A percentile compares a stretch with the other conserved stretches of the same genome.
Evolutionary conservation across 2,329 filamentous ascomycete species (phyloP).

Genomic region (Neofusicoccum kwambonambiense): DNA sequence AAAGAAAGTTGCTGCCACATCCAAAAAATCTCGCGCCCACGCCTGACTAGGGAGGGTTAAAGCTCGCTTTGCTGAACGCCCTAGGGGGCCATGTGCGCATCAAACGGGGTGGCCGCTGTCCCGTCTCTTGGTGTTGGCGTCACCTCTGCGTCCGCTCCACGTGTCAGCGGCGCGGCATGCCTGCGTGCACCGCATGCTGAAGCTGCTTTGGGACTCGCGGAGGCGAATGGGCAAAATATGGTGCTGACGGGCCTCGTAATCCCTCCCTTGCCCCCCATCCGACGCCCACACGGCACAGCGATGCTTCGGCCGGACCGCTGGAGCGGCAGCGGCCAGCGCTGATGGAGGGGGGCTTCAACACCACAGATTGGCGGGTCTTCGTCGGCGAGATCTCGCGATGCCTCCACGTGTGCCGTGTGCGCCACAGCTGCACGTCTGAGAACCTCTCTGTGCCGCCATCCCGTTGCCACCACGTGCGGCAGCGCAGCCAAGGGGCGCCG

Average conservation of each 20-base stretch:
- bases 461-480: constrained; percentile 16
- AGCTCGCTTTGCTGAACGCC: neutral
- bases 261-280: neutral
- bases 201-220: neutral
- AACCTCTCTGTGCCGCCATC: neutral
- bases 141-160: constrained; percentile 6
- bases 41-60: neutral
- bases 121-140: constrained; percentile 3
- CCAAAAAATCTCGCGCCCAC: neutral
- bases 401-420: constrained; percentile 16
- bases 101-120: neutral
- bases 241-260: neutral
- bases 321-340: neutral
- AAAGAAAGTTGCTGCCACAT: neutral
- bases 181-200: neutral
- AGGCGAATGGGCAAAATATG: neutral
- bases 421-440: constrained; percentile 6
- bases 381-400: constrained; percentile 6
- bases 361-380: constrained; percentile 13
- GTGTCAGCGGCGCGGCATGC: neutral
- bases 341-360: constrained; percentile 7
- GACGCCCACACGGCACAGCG: neutral
- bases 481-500: constrained; percentile 6
- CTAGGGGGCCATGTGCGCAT: neutral
- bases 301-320: neutral